phyloP scores from a whole-genome alignment of 148 eudicot genomes.

The Tetragonia tetragonoides region DNA sequence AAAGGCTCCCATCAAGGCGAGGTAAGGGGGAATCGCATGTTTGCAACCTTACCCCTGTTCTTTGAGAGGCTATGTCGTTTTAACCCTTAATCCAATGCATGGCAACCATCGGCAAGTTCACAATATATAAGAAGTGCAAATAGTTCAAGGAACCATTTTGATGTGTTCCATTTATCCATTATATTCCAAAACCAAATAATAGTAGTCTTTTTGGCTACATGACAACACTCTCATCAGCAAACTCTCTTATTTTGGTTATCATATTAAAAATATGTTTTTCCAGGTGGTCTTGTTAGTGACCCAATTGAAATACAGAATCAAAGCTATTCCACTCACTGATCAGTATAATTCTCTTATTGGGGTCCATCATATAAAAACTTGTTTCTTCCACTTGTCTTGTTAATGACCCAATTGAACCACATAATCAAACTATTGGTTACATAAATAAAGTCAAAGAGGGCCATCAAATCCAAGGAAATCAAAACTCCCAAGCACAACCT shows the following conservation, averaged over 20 bases:
- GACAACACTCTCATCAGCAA: background rate
- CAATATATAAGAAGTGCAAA: too few species aligned
- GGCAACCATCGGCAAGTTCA: too few species aligned
- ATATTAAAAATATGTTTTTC: background rate
- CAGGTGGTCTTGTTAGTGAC: background rate
- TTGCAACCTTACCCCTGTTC: too few species aligned
- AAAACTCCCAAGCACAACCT: background rate
- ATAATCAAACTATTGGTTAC: background rate
- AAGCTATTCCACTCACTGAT: background rate
- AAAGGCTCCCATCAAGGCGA: too few species aligned
- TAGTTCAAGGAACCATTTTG: too few species aligned
- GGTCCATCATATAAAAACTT: background rate
- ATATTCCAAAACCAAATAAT: too few species aligned
- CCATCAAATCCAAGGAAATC: background rate
- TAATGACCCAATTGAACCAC: background rate
- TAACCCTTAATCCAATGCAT: too few species aligned
- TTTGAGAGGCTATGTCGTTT: too few species aligned
- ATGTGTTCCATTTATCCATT: too few species aligned
- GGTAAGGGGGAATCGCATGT: too few species aligned
- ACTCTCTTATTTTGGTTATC: background rate
- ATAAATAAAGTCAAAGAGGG: background rate
- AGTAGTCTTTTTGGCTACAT: background rate
- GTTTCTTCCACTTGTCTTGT: background rate
- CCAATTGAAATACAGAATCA: background rate
- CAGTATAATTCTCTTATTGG: background rate